Evolutionary conservation across 2,329 filamentous ascomycete genomes (phyloP).

Genomic region (Fusarium miscanthi): DNA sequence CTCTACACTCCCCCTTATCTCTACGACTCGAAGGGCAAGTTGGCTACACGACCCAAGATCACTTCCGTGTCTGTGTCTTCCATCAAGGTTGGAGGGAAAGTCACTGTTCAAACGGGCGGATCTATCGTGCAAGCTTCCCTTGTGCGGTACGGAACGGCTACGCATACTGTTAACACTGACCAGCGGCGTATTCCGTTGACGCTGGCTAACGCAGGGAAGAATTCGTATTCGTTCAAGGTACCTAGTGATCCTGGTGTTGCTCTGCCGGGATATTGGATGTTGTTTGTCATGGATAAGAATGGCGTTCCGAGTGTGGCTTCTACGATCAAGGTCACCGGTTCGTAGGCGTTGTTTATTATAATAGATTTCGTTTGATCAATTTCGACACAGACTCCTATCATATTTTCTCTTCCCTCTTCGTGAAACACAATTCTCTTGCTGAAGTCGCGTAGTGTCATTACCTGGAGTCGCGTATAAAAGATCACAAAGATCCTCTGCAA

Average conservation of each 20-base stretch:
- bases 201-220: not conserved
- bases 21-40: slow-evolving; percentile 17
- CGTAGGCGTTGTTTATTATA: not conserved
- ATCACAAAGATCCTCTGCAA: too few relatives aligned
- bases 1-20: slow-evolving; percentile 30
- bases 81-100: slow-evolving; percentile 5
- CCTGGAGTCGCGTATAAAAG: too few relatives aligned
- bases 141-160: slow-evolving; percentile 29
- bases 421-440: not conserved
- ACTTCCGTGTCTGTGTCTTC: not conserved
- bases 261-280: slow-evolving; percentile 39
- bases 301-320: slow-evolving; percentile 33
- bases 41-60: slow-evolving; percentile 23
- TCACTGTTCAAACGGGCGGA: slow-evolving; percentile 7
- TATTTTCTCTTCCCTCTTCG: fast-evolving
- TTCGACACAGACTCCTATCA: not conserved
- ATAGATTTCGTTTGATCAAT: not conserved
- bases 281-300: slow-evolving; percentile 34
- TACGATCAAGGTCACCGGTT: slow-evolving; percentile 16
- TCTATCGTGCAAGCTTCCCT: slow-evolving; percentile 4
- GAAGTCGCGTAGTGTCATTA: not conserved
- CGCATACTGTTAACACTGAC: slow-evolving; percentile 34
- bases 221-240: slow-evolving; percentile 22
- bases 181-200: slow-evolving; percentile 29
- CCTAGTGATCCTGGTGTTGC: slow-evolving; percentile 31